Base-by-base conservation (phyloP, 2,329 filamentous ascomycete genomes). In the Ceratocystis variospora region DNA sequence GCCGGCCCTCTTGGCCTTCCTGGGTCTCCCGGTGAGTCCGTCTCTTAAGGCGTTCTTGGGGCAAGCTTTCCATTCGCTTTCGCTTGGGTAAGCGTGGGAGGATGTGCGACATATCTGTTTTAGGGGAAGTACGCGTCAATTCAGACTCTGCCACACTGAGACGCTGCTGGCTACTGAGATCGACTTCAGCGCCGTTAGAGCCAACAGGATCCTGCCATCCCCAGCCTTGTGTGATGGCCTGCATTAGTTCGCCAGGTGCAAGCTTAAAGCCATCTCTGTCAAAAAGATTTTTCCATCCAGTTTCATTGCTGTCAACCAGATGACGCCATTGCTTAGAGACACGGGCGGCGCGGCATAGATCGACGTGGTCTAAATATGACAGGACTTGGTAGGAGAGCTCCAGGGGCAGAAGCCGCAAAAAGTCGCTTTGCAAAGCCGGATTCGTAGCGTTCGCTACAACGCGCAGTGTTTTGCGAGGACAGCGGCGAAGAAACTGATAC, bases 311-410 rank as follows among this genome's bases (percentile, higher is more conserved):
- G 72, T 97, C 93, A 64, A 96, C 86, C 48, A 96, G 86, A 69
- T 88, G 86, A 55, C 94, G 86, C 94, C 94, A 99, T 73, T 89
- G 87, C 75, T 90, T 96, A 0, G 93, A 97, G 3, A 97, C 94
- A 72, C 94, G 92, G 1, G 94, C 89, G 10, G 92, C 91, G 69
- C 86, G 87, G 74, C 92, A 96, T 71, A 97, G 85, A 71, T 93
- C 94, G 71, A 85, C 85, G 66, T 88, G 82, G 73, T 96, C 89
- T 19, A 99, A 83, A 73, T 93, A 96, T 33, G 88, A 87, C 12
- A 96, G 82, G 62, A 97, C 87, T 71, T 96, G 89, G 22, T 96
- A 83, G 66, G 89, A 89, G 22, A 99, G 81, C 74, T 99, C 94
- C 0, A 88, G 79, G 1, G 94, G 94, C 1, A 99, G 80, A 68